A percentile compares a stretch with the other conserved stretches of the same genome.
phyloP scores from a whole-genome alignment of 768 basidiomycete genomes.

The Hypsizygus marmoreus region DNA sequence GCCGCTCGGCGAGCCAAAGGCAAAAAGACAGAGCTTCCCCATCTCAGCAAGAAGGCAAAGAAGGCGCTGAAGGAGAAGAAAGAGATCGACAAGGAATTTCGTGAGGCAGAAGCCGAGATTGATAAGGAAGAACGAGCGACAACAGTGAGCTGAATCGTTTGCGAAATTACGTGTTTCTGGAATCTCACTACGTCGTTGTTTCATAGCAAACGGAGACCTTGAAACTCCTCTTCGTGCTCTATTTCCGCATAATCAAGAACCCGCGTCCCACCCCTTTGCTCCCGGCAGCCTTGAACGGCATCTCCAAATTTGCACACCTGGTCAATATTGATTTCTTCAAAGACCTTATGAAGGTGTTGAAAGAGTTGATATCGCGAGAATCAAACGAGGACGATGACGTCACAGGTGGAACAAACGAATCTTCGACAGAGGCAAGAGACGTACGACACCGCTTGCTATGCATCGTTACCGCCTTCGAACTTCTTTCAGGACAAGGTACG shows the following conservation, averaged over 20 bases:
- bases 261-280: slow-evolving; percentile 77
- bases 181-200: slow-evolving; percentile 10
- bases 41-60: slow-evolving; percentile 90
- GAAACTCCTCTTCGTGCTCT: slow-evolving; percentile 94
- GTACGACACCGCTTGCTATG: slow-evolving; percentile 72
- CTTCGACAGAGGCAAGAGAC: slow-evolving; percentile 35
- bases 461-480: slow-evolving; percentile 96
- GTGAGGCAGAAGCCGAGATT: slow-evolving; percentile 92
- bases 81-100: slow-evolving; percentile 89
- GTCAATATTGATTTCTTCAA: slow-evolving; percentile 99
- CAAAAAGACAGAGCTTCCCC: slow-evolving; percentile 62
- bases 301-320: slow-evolving; percentile 91
- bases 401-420: slow-evolving; percentile 26
- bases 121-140: slow-evolving; percentile 86
- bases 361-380: slow-evolving; percentile 66
- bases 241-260: slow-evolving; percentile 94
- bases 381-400: slow-evolving; percentile 41
- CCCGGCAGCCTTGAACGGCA: slow-evolving; percentile 86
- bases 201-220: slow-evolving; percentile 96
- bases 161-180: not conserved
- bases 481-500: slow-evolving; percentile 92
- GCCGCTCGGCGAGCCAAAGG: slow-evolving; percentile 50
- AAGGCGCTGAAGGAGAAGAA: slow-evolving; percentile 86
- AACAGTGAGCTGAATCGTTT: slow-evolving; percentile 54
- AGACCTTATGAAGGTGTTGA: slow-evolving; percentile 87